Evolutionary conservation across 2,329 filamentous ascomycete species (phyloP).

Genomic region (Fusarium tupiense): DNA sequence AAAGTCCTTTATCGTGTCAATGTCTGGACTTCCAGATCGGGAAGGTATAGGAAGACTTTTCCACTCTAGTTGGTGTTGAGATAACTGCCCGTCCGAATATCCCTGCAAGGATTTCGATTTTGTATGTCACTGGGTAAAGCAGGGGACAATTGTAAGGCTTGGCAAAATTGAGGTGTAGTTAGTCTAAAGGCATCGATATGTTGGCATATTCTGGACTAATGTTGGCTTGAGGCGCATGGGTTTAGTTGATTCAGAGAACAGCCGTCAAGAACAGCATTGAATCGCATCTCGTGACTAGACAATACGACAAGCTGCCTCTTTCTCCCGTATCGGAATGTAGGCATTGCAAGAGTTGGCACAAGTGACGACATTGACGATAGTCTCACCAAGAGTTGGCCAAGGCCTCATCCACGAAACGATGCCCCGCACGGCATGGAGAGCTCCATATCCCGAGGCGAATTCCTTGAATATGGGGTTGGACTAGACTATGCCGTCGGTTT

Average conservation of each 20-base stretch:
- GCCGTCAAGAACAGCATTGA: background rate
- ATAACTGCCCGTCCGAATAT: slow-evolving; percentile 6
- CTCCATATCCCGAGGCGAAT: slow-evolving; percentile 28
- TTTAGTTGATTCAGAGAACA: background rate
- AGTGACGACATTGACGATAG: slow-evolving; percentile 29
- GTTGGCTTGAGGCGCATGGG: background rate
- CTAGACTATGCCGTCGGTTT: slow-evolving; percentile 10
- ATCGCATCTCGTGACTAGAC: background rate
- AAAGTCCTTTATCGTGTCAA: background rate
- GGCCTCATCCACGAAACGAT: background rate
- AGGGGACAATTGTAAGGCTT: slow-evolving; percentile 6
- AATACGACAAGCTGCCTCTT: slow-evolving; percentile 2
- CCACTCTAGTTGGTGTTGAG: background rate
- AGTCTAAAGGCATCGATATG: background rate
- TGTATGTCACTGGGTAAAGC: slow-evolving; percentile 6
- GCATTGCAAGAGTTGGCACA: slow-evolving; percentile 9
- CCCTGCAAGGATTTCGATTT: background rate
- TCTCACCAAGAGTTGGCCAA: slow-evolving; percentile 1
- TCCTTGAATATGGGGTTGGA: slow-evolving; percentile 8
- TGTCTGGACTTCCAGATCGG: slow-evolving; percentile 4
- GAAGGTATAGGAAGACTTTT: slow-evolving; percentile 25
- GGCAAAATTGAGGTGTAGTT: background rate
- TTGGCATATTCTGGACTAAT: background rate
- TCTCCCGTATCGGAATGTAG: background rate
- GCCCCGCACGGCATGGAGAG: slow-evolving; percentile 22